These are phyloP conservation scores for Fusarium sp. DNA, from an alignment of 2,329 filamentous ascomycete genomes.

Conservation along the genomic window DNA sequence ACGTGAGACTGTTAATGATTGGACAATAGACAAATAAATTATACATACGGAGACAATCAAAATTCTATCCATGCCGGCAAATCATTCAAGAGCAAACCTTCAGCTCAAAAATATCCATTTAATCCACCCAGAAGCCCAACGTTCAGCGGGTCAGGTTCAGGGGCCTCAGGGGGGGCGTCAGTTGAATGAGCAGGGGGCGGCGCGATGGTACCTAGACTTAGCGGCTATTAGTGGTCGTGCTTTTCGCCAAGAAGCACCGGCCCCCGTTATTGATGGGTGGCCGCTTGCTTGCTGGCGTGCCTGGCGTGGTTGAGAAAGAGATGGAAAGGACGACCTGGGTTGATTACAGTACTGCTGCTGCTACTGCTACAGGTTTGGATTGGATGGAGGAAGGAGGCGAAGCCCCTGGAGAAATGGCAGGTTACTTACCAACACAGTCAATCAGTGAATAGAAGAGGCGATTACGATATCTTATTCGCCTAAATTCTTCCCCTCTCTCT, in stretches of 20 bases:
- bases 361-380: background rate
- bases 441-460: slow-evolving; percentile 2
- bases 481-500: background rate
- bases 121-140: slow-evolving; percentile 12
- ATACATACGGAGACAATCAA: slow-evolving; percentile 6
- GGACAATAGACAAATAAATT: slow-evolving; percentile 9
- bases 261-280: slow-evolving; percentile 36
- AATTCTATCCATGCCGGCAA: background rate
- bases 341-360: slow-evolving; percentile 12
- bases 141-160: slow-evolving; percentile 10
- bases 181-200: slow-evolving; percentile 22
- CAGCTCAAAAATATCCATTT: slow-evolving; percentile 12
- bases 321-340: background rate
- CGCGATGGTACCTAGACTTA: slow-evolving; percentile 40
- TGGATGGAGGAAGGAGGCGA: slow-evolving; percentile 33
- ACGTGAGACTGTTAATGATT: slow-evolving; percentile 4
- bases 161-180: slow-evolving; percentile 19
- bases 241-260: slow-evolving; percentile 27
- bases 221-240: slow-evolving; percentile 37
- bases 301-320: background rate
- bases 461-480: background rate
- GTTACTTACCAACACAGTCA: slow-evolving; percentile 8
- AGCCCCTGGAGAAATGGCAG: slow-evolving; percentile 20
- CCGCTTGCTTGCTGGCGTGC: slow-evolving; percentile 1
- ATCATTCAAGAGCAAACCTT: slow-evolving; percentile 7